Evolutionary conservation across 345 rosid species (phyloP), one percentile per base, ranked within the genome.

Genomic region (Moringa oleifera): DNA sequence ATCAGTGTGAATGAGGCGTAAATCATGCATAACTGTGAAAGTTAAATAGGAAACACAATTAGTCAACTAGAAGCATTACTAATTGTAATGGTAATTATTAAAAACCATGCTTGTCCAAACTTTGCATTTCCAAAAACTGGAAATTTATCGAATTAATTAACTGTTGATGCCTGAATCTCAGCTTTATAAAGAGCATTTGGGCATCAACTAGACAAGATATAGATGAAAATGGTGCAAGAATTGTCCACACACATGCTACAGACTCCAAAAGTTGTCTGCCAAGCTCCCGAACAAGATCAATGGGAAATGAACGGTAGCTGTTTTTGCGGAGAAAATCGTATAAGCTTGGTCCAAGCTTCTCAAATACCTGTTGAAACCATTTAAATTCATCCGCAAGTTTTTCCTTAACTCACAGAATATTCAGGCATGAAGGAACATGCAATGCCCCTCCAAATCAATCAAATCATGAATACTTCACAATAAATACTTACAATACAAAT

Each of bases 261-360:
- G 95, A 90, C 77, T 94, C 96, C 97, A 90, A 86, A 71, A 90
- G 91, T 88, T 94, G 99, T 86, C 95, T 80, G 79, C 95, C 97
- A 87, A 94, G 86, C 95, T 94, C 97, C 68, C 97, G 95, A 76
- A 94, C 97, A 84, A 83, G 96, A 57, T 89, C 98, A 92, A 92
- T 85, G 74, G 97, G 98, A 89, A 87, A 87, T 76, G 93, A 85
- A 81, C 95, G 91, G 76, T 89, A 92, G 88, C 82, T 85, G 93
- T 92, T 92, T 89, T 89, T 84, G 85, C 90, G 96, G 72, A 92
- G 97, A 87, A 92, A 89, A 81, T 92, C 97, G 78, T 90, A 94
- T 88, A 90, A 86, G 88, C 99, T 90, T 76, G 99, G 95, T 67
- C 99, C 99, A 90, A 90, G 99, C 91, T 91, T 94, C 97, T 94